Percentiles rank a stretch among this genome's conserved stretches.
phyloP scores from a whole-genome alignment of 2,329 filamentous ascomycete genomes.

The Knufia fluminis region DNA sequence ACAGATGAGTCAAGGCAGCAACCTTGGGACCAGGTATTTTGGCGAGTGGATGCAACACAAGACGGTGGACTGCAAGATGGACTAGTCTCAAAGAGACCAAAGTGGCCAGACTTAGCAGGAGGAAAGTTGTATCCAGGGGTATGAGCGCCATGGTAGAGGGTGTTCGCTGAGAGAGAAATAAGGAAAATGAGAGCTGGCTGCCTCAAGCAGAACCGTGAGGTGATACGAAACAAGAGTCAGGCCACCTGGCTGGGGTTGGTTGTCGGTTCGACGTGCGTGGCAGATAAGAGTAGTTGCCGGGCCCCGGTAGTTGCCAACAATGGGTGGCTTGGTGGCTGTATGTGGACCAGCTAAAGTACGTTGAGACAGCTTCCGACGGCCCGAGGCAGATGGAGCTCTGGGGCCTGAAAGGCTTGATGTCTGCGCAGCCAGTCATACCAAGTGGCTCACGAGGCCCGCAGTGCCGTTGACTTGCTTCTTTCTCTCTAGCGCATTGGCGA shows the following conservation, averaged over 20 bases:
- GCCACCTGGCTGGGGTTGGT: not conserved
- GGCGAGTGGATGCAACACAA: constrained; percentile 8
- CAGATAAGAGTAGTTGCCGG: too few relatives aligned
- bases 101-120: not conserved
- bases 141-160: not conserved
- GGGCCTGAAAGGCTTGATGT: not conserved
- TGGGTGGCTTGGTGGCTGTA: not conserved
- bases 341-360: not conserved
- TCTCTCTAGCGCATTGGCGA: not conserved
- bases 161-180: not conserved
- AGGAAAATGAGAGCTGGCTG: constrained; percentile 1
- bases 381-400: not conserved
- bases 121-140: not conserved
- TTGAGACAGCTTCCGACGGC: not conserved
- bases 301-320: too few relatives aligned
- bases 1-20: constrained; percentile 13
- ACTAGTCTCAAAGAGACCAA: not conserved
- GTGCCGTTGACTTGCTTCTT: not conserved
- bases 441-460: not conserved
- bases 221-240: not conserved
- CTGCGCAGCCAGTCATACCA: not conserved
- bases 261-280: too few relatives aligned
- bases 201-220: constrained; percentile 1
- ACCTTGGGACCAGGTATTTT: constrained; percentile 10
- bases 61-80: not conserved